Evolutionary conservation across 2,329 filamentous ascomycete species (phyloP), one percentile per base, ranked within the genome.

Genomic region (Fusarium austroafricanum): DNA sequence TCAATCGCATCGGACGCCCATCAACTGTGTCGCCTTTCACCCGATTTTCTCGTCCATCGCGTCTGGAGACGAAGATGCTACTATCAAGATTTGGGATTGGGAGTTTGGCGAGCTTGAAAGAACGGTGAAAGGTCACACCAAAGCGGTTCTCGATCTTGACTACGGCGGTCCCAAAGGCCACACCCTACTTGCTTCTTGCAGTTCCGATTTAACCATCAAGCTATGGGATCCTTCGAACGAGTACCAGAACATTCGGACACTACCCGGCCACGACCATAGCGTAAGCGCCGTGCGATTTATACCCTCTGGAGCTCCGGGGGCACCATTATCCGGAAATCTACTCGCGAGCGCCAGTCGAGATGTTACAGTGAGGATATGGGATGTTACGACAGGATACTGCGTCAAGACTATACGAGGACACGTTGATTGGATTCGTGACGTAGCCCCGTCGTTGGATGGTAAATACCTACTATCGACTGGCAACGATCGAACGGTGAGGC

Each of bases 41-140:
- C 94, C 94, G 0, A 86, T 96, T 31, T 97, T 97, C 79, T 95
- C 93, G 11, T 95, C 92, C 7, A 84, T 97, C 21, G 95, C 94
- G 11, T 96, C 93, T 0, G 94, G 92, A 17, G 96, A 94, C 10
- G 94, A 97, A 77, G 95, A 97, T 78, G 92, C 89, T 55, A 97
- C 92, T 10, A 97, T 98, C 78, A 97, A 97, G 75, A 94, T 97
- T 55, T 97, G 94, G 94, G 94, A 97, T 75, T 97, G 94, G 92
- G 94, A 97, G 75, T 81, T 96, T 23, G 95, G 95, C 46, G 94
- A 97, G 79, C 84, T 97, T 6, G 94, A 97, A 78, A 84, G 91
- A 65, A 97, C 94, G 1, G 87, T 97, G 58, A 97, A 97, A 77
- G 94, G 93, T 2, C 95, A 97, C 75, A 97, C 94, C 7, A 94